Base-by-base conservation (phyloP, 1,284 basidiomycete genomes). In the Melampsora larici-populina region DNA sequence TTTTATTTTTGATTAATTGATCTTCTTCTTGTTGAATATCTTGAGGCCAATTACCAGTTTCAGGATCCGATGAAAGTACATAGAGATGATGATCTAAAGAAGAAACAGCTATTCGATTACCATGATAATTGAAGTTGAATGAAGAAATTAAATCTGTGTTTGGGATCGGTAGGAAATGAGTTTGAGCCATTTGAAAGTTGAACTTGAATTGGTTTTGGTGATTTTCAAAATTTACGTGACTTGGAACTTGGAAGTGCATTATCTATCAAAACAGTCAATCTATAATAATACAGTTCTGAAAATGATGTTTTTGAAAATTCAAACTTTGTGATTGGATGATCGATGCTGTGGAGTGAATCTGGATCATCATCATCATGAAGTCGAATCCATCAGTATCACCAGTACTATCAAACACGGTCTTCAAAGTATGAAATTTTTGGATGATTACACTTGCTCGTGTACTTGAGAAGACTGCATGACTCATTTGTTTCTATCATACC, bases 111-210 rank as follows among this genome's bases (percentile, higher is more conserved):
- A 92, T 87, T 80, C 89, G 87, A 51, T 91, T 88, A 7, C 93
- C 93, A 82, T 95, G 94, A 83, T 91, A 94, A 82, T 95, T 92
- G 83, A 95, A 97, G 26, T 89, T 87, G 78, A 92, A 88, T 85
- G 94, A 92, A 55, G 92, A 90, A 63, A 93, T 87, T 24, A 93
- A 87, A 83, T 93, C 92, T 68, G 85, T 87, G 84, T 93, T 76
- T 1, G 66, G 74, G 4, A 75, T 31, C 5, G 73, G 64, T 21
- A 75, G 65, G 55, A 75, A 75, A 65, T 75, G 73, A n/a, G 73
- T 75, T 49, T 75, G 73, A n/a, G 73, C 73, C 73, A 75, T 74
- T 6, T 43, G 21, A 40, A 5, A 40, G 13, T 64, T 26, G 24
- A 26, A 36, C 4, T 58, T 21, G 13, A 21, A 21, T 15, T 58